Evolutionary conservation across 805 yeast species (phyloP).

Genomic region (Sugiyamaella smithiae): DNA sequence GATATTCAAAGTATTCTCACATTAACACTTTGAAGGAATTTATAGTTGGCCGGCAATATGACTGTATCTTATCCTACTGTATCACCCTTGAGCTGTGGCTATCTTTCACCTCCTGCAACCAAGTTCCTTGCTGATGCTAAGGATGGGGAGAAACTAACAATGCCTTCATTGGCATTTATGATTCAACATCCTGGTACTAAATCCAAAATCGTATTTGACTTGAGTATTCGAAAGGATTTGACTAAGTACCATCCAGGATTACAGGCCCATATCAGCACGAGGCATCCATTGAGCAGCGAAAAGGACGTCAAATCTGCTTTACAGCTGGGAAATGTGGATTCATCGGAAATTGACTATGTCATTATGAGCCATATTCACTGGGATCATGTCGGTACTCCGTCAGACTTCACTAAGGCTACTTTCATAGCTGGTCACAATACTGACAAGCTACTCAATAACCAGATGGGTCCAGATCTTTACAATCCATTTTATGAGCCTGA

Average conservation of each 20-base stretch:
- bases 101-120: constrained; percentile 9
- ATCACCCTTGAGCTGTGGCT: constrained; percentile 8
- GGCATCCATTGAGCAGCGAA: constrained; percentile 9
- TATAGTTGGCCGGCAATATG: no score
- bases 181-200: constrained; percentile 8
- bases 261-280: constrained; percentile 9
- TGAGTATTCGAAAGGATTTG: constrained; percentile 11
- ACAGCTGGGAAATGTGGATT: constrained; percentile 1
- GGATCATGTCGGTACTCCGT: constrained; percentile 16
- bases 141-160: constrained; percentile 3
- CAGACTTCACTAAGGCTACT: constrained; percentile 13
- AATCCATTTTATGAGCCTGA: constrained; percentile 13
- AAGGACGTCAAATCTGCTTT: constrained; percentile 10
- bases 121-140: constrained; percentile 8
- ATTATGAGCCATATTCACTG: constrained; percentile 14
- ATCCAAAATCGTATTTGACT: constrained; percentile 11
- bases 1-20: no score
- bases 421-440: constrained; percentile 12
- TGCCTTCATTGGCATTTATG: constrained; percentile 40
- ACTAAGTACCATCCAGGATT: constrained; percentile 12
- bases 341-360: constrained; percentile 15
- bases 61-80: constrained; percentile 9
- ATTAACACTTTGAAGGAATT: no score
- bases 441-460: constrained; percentile 1
- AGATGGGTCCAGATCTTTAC: constrained; percentile 9